These are phyloP conservation scores for Aspergillus terreus DNA, from an alignment of 2,329 filamentous ascomycete species.

Conservation along the genomic window DNA sequence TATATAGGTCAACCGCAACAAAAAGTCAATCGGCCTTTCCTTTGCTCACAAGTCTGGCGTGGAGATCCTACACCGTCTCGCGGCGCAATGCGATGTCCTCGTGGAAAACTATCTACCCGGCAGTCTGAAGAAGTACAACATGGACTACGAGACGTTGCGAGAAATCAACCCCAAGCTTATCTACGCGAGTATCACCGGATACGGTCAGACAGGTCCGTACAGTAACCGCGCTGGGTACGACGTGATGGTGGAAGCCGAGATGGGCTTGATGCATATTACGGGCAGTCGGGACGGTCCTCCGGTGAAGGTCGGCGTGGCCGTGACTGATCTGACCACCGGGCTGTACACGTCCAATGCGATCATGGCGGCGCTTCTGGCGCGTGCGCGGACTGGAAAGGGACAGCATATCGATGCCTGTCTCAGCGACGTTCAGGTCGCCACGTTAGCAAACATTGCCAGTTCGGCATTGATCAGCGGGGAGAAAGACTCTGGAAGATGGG, in stretches of 20 bases:
- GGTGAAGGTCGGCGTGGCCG: conserved; percentile 95
- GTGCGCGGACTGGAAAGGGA: conserved; percentile 70
- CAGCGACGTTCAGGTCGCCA: conserved; percentile 93
- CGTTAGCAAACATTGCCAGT: conserved; percentile 90
- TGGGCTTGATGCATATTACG: conserved; percentile 98
- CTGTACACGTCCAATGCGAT: conserved; percentile 93
- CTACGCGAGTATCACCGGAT: conserved; percentile 95
- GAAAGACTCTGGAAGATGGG: conserved; percentile 86
- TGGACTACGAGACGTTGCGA: conserved; percentile 80
- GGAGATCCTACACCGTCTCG: conserved; percentile 80
- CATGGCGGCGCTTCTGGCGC: conserved; percentile 83
- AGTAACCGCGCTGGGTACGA: conserved; percentile 87
- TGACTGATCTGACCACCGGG: conserved; percentile 92
- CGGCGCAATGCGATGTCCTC: conserved; percentile 79
- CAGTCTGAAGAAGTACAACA: conserved; percentile 79
- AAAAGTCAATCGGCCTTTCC: conserved; percentile 87
- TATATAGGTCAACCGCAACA: conserved; percentile 85
- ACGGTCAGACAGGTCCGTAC: conserved; percentile 93
- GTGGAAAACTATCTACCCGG: conserved; percentile 97
- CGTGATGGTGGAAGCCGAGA: conserved; percentile 98
- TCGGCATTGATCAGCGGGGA: conserved; percentile 85
- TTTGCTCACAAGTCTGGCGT: conserved; percentile 84
- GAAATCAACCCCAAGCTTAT: conserved; percentile 82
- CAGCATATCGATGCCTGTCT: conserved; percentile 91
- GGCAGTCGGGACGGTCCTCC: conserved; percentile 82